These are phyloP conservation scores for Aspergillus steynii DNA, from an alignment of 495 filamentous ascomycete species.

Conservation along the genomic window DNA sequence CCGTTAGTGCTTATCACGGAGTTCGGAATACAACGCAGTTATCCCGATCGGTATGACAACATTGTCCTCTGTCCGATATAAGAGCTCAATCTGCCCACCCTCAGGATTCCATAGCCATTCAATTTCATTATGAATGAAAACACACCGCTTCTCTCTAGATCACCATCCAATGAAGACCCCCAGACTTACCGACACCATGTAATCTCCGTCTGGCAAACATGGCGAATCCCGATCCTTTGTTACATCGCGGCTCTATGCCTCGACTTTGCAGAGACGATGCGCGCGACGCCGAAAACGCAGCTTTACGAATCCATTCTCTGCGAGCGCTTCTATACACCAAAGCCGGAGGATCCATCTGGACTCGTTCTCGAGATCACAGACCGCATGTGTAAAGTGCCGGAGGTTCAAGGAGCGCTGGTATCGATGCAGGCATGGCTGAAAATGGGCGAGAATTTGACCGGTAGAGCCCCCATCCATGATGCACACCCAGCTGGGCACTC, in stretches of 20 bases:
- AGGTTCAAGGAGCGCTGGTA: background rate
- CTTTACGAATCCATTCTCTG: conserved; percentile 1
- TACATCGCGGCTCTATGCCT: background rate
- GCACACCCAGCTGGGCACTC: too few relatives aligned
- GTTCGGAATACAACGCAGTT: background rate
- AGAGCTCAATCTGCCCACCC: background rate
- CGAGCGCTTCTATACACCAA: background rate
- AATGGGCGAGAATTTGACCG: background rate
- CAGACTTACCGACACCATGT: background rate
- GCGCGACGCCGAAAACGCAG: background rate
- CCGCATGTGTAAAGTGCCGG: background rate
- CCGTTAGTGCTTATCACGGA: background rate
- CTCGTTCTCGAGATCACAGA: background rate
- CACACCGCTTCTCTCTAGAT: background rate
- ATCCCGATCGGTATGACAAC: background rate
- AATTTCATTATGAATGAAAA: background rate
- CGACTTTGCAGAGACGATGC: background rate
- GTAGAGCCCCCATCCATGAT: background rate
- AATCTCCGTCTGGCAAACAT: conserved; percentile 1
- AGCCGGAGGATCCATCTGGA: background rate
- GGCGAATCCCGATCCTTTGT: conserved; percentile 1
- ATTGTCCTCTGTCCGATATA: background rate
- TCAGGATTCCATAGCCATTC: background rate
- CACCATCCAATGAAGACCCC: background rate
- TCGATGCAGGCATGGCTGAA: background rate